A percentile compares a stretch with the other conserved stretches of the same genome.
Evolutionary conservation across 2,329 filamentous ascomycete genomes (phyloP).

Genomic region (Tolypocladium paradoxum): DNA sequence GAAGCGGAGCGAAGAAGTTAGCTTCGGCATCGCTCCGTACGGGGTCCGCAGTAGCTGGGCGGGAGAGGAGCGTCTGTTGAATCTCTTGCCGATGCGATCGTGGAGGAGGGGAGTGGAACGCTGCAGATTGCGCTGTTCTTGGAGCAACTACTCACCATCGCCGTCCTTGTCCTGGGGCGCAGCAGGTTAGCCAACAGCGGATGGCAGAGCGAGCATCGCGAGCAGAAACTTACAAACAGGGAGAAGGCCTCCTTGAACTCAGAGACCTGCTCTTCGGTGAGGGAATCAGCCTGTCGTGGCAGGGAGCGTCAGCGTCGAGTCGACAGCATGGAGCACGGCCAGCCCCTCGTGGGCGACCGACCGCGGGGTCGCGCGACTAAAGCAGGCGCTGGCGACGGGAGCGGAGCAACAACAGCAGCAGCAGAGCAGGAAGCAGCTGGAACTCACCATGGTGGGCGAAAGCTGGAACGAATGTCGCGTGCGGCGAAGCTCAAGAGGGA

Average conservation of each 20-base stretch:
- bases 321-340: background rate
- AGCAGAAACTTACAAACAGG: constrained; percentile 72
- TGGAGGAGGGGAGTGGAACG: background rate
- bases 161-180: constrained; percentile 72
- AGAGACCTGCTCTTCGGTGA: constrained; percentile 99
- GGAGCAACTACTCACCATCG: constrained; percentile 58
- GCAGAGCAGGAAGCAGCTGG: background rate
- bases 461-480: background rate
- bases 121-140: background rate
- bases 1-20: constrained; percentile 2
- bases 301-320: constrained; percentile 11
- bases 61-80: background rate
- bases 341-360: constrained; percentile 12
- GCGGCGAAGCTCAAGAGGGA: constrained; percentile 1
- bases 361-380: background rate
- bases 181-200: background rate
- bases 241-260: constrained; percentile 99
- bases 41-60: background rate
- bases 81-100: background rate
- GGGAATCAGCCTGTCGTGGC: constrained; percentile 71
- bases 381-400: background rate
- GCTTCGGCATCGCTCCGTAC: background rate
- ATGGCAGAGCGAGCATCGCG: background rate
- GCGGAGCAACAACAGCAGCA: background rate
- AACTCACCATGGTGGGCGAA: constrained; percentile 18